Evolutionary conservation across 768 basidiomycete species (phyloP), one percentile per base, ranked within the genome.

Genomic region (Cyathus striatus): DNA sequence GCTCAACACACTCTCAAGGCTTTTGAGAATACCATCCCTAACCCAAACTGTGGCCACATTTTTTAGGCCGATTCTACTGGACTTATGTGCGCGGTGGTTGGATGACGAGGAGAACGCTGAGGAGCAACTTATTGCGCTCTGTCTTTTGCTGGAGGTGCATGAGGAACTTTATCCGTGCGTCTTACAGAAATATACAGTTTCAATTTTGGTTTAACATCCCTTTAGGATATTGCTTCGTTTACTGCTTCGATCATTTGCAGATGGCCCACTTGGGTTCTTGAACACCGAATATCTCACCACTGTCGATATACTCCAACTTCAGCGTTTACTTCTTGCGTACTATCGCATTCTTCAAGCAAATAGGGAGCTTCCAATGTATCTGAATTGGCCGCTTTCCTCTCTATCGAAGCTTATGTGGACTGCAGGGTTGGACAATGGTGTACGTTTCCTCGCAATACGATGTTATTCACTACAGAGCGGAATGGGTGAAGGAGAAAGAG

Each of bases 41-140:
- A 90, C 90, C 0, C 53, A 74, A 23, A 53, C 66, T 10, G 69
- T 97, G 46, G 78, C 86, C 16, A 68, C 65, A 5, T 49, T 75
- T 9, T 97, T 87, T 63, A 68, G 86, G 47, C 93, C 94, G 3
- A 62, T 97, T 41, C 59, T 91, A 27, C 53, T 86, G 21, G 88
- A 95, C 60, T 64, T 98, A 20, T 83, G 83, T 53, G 86, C 86
- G 3, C 64, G 87, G 53, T 96, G 90, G 91, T 57, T 94, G 32
- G 66, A 83, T n/a, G 64, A 69, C 16, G 53, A 69, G 26, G 61
- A 73, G 45, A 55, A 72, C 24, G 63, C 70, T 18, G 73, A 78
- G 42, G 72, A 76, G 27, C 72, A 76, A 52, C 61, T 82, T 37
- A 64, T 73, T 37, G 81, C 83, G 3, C 62, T 86, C n/a, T 79